Evolutionary conservation across 2,329 filamentous ascomycete species (phyloP).

Genomic region (Xylariaceae sp.): DNA sequence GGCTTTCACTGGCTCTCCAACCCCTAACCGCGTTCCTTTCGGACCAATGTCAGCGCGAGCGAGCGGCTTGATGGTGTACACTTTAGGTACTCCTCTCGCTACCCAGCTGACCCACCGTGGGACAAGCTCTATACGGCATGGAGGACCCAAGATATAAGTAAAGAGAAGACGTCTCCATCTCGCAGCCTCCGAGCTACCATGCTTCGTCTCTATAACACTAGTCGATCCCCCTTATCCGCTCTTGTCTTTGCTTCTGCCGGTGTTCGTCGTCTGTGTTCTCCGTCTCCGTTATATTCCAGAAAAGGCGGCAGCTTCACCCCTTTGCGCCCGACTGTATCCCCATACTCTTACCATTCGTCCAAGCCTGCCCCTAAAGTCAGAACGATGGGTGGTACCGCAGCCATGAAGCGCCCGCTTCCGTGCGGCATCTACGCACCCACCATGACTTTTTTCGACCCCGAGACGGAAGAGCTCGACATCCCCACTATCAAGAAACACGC

Average conservation of each 20-base stretch:
- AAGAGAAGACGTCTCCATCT: too few relatives aligned
- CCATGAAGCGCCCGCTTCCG: conserved; percentile 55
- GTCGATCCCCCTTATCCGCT: conserved; percentile 9
- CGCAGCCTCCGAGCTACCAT: too few relatives aligned
- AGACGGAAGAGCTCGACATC: conserved; percentile 81
- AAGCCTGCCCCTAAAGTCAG: too few relatives aligned
- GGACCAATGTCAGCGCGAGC: conserved; percentile 36
- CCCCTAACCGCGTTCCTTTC: conserved; percentile 23
- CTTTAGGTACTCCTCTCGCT: conserved; percentile 12
- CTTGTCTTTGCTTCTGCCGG: not conserved
- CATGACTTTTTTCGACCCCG: conserved; percentile 84
- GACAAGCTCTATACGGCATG: conserved; percentile 5
- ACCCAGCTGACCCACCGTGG: conserved; percentile 24
- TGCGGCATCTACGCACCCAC: conserved; percentile 84
- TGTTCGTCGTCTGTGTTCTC: not conserved
- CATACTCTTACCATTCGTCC: too few relatives aligned
- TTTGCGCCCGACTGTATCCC: too few relatives aligned
- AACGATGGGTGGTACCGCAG: too few relatives aligned
- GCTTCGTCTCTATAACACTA: conserved; percentile 28
- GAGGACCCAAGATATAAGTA: not conserved
- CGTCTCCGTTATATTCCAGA: too few relatives aligned
- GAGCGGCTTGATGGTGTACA: conserved; percentile 22
- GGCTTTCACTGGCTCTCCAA: conserved; percentile 5
- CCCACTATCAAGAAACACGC: conserved; percentile 76
- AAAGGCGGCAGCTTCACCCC: too few relatives aligned